Percentiles rank a stretch among this genome's conserved stretches.
Evolutionary conservation across 768 basidiomycete species (phyloP).

Genomic region (Boletellus emodensis): DNA sequence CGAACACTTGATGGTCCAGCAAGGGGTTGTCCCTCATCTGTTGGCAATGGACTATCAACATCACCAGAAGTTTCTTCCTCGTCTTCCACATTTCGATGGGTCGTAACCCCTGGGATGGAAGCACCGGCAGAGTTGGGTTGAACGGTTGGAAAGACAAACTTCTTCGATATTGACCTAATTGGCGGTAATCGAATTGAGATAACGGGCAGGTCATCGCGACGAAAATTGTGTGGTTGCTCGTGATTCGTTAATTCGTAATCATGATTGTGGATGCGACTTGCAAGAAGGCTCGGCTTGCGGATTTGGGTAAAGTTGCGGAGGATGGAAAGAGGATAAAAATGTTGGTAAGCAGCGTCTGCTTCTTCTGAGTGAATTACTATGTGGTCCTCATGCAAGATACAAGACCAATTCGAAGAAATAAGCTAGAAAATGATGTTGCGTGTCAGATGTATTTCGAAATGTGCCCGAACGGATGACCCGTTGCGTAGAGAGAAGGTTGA

Average conservation of each 20-base stretch:
- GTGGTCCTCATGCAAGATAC: slow-evolving; percentile 60
- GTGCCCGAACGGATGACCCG: slow-evolving; percentile 4
- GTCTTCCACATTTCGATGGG: not conserved
- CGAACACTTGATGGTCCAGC: not conserved
- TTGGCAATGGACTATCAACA: not conserved
- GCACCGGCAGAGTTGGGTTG: slow-evolving; percentile 1
- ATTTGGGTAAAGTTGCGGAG: slow-evolving; percentile 30
- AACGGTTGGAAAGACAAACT: slow-evolving; percentile 46
- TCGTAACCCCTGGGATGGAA: not conserved
- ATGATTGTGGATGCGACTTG: slow-evolving; percentile 2
- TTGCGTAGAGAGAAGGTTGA: not conserved
- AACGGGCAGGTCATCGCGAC: slow-evolving; percentile 33
- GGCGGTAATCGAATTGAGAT: slow-evolving; percentile 44
- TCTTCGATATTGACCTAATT: slow-evolving; percentile 45
- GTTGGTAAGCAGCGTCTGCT: slow-evolving; percentile 58
- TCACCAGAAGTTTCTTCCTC: not conserved
- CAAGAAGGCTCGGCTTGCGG: slow-evolving; percentile 22
- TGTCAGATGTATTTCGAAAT: slow-evolving; percentile 1
- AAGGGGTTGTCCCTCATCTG: not conserved
- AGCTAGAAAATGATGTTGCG: slow-evolving; percentile 35
- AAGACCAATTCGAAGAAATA: slow-evolving; percentile 73
- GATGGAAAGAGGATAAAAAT: slow-evolving; percentile 56
- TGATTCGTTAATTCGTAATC: slow-evolving; percentile 5
- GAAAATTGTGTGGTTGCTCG: slow-evolving; percentile 4
- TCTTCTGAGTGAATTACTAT: slow-evolving; percentile 77